Evolutionary conservation across 2,329 filamentous ascomycete genomes (phyloP).

Genomic region (Cercospora sp.): DNA sequence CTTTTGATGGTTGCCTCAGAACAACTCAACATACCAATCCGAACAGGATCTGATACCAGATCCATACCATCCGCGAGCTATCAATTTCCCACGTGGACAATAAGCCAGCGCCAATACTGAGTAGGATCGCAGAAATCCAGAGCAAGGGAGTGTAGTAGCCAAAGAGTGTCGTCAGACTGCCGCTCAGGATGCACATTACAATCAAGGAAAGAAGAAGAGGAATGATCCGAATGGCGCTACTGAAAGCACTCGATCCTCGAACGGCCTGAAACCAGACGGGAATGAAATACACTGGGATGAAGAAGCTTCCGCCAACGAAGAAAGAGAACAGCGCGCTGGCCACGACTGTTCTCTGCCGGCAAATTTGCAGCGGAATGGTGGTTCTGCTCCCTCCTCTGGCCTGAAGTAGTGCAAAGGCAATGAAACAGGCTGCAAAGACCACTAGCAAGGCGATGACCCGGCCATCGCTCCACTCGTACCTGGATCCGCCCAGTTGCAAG

Average conservation of each 20-base stretch:
- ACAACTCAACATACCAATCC: constrained; percentile 45
- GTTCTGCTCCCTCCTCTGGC: constrained; percentile 44
- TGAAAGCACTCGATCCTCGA: constrained; percentile 48
- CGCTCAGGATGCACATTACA: constrained; percentile 5
- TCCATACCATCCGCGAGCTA: constrained; percentile 35
- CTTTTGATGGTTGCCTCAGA: constrained; percentile 40
- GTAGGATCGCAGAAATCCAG: constrained; percentile 4
- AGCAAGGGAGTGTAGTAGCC: constrained; percentile 42
- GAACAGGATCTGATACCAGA: constrained; percentile 49
- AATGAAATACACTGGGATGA: constrained; percentile 42
- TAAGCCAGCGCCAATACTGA: constrained; percentile 39
- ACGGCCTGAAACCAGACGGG: constrained; percentile 54
- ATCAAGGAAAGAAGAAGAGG: constrained; percentile 41
- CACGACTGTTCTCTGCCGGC: constrained; percentile 44
- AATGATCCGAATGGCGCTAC: constrained; percentile 50
- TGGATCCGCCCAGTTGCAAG: constrained; percentile 47
- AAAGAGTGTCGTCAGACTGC: constrained; percentile 13
- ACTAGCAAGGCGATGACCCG: constrained; percentile 46
- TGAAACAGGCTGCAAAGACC: constrained; percentile 38
- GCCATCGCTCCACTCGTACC: constrained; percentile 39
- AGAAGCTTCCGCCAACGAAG: constrained; percentile 44
- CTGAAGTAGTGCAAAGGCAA: constrained; percentile 65
- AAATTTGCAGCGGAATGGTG: constrained; percentile 42
- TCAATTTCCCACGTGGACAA: constrained; percentile 44
- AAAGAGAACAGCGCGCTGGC: constrained; percentile 34